Conservation (phyloP, 768 basidiomycete genomes). For the Hemileccinum impolitum region DNA sequence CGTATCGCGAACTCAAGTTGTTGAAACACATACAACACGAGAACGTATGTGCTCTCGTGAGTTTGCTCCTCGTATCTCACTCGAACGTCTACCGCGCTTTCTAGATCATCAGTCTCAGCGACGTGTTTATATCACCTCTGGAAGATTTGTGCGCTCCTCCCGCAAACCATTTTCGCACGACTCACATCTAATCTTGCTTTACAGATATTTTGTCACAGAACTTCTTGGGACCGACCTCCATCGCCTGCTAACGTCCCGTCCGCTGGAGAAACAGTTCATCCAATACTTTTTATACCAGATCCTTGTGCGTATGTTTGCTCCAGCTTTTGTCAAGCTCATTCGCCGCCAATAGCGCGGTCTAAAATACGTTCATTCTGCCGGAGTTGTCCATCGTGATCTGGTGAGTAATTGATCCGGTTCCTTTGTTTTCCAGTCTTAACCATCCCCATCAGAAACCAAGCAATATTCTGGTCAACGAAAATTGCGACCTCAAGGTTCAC, state of each 20-base stretch:
- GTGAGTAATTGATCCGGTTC: conserved; percentile 39
- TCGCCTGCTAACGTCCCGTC: conserved; percentile 91
- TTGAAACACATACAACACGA: conserved; percentile 99
- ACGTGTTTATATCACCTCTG: conserved; percentile 99
- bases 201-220: conserved; percentile 98
- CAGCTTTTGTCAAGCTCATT: conserved; percentile 6
- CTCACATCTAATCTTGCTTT: not conserved
- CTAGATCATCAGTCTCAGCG: conserved; percentile 96
- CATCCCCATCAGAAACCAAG: conserved; percentile 76
- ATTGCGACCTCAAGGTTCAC: conserved; percentile 93
- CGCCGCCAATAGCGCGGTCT: conserved; percentile 70
- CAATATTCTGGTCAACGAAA: conserved; percentile 99
- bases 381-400: conserved; percentile 96
- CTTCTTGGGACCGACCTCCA: conserved; percentile 97
- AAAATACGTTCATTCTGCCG: conserved; percentile 99
- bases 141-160: conserved; percentile 79
- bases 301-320: conserved; percentile 52
- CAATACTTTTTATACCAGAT: conserved; percentile 99
- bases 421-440: not conserved
- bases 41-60: conserved; percentile 58
- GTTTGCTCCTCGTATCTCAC: conserved; percentile 2
- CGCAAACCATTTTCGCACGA: too few species aligned
- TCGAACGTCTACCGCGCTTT: not conserved
- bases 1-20: conserved; percentile 96
- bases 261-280: conserved; percentile 99